Conservation (phyloP, 805 yeast genomes). For the Kodamaea kaohsiungensis region DNA sequence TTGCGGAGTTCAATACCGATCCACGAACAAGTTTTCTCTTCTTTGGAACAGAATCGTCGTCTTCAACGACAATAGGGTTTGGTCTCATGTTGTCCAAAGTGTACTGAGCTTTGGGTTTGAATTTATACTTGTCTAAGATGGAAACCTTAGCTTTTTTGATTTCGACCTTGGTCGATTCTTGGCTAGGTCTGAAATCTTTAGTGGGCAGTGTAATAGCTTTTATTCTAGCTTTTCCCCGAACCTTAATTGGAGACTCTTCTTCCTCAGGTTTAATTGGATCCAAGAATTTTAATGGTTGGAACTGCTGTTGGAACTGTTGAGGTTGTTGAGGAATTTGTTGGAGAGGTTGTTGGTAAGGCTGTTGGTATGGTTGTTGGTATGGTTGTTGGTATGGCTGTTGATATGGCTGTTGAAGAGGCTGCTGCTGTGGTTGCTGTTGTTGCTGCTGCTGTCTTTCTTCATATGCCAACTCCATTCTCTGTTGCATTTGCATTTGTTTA, state of each 20-base stretch:
- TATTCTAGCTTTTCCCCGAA: slow-evolving; percentile 32
- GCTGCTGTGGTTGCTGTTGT: background rate
- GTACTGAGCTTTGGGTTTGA: slow-evolving; percentile 32
- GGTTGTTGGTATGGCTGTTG: background rate
- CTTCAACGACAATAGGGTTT: slow-evolving; percentile 11
- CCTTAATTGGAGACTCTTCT: slow-evolving; percentile 38
- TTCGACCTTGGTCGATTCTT: slow-evolving; percentile 39
- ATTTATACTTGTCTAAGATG: slow-evolving; percentile 43
- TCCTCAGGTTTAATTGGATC: slow-evolving; percentile 16
- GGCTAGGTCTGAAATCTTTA: slow-evolving; percentile 4
- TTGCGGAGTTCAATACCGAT: slow-evolving; percentile 14
- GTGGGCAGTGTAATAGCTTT: slow-evolving; percentile 25
- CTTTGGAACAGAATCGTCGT: slow-evolving; percentile 21
- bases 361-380: background rate
- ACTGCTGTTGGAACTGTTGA: background rate
- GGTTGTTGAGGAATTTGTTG: background rate
- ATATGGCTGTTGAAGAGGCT: background rate
- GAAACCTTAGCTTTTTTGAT: slow-evolving; percentile 41
- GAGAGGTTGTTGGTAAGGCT: background rate
- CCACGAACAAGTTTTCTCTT: slow-evolving; percentile 41
- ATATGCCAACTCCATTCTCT: slow-evolving; percentile 18
- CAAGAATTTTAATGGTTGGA: background rate
- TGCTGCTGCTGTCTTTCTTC: slow-evolving; percentile 11
- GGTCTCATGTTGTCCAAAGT: slow-evolving; percentile 24
- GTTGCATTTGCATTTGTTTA: slow-evolving; percentile 13